A percentile compares a stretch with the other conserved stretches of the same genome.
Conservation (phyloP, 805 yeast genomes). For the Saccharomycopsis babjevae region DNA sequence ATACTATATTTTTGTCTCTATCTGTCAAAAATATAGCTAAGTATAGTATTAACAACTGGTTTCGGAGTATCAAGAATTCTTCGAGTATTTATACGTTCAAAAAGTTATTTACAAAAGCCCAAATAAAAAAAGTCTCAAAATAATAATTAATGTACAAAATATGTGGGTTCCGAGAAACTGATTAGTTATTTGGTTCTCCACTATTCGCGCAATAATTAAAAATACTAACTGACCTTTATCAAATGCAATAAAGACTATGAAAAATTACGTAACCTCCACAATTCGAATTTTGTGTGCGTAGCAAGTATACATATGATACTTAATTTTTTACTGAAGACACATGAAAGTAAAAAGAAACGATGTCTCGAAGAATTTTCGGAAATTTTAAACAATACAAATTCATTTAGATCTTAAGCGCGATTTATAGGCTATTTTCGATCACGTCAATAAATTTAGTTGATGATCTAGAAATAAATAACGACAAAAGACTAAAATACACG, state of each 20-base stretch:
- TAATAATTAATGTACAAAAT: neutral
- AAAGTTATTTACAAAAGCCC: neutral
- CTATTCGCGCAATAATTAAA: neutral
- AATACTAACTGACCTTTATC: neutral
- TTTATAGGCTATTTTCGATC: neutral
- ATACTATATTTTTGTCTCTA: no score
- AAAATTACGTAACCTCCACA: neutral
- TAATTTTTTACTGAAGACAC: neutral
- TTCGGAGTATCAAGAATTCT: neutral
- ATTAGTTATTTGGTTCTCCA: neutral
- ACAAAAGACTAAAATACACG: no score
- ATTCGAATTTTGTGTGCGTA: neutral
- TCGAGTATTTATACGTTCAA: neutral
- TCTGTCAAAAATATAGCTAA: no score
- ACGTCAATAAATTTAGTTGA: no score
- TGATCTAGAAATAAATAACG: neutral
- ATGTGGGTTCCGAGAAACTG: no score
- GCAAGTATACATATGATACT: neutral
- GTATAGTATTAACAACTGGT: neutral
- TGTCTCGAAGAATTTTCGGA: neutral
- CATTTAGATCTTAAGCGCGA: neutral
- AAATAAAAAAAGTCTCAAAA: neutral
- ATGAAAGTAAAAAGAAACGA: neutral
- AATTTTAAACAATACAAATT: neutral
- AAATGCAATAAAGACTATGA: neutral